Percentiles rank a stretch among this genome's conserved stretches.
Conservation (phyloP, 257 asterid species). For the Penstemon eatonii region DNA sequence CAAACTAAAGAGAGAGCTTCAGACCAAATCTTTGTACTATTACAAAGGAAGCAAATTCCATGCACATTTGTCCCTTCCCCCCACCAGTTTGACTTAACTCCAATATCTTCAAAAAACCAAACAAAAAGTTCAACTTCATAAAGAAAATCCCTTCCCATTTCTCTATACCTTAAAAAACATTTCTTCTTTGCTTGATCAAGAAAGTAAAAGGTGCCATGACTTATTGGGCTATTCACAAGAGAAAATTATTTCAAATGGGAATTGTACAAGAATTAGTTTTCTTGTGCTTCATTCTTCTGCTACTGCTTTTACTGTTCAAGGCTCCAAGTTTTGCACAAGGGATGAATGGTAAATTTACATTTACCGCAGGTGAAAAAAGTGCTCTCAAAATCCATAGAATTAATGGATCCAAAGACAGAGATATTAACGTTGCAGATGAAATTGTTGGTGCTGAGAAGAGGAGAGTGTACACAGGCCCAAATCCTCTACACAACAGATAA, state of each 20-base stretch:
- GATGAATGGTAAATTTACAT: conserved; percentile 22
- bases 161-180: conserved; percentile 10
- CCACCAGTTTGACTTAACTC: conserved; percentile 40
- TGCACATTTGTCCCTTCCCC: conserved; percentile 46
- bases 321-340: conserved; percentile 46
- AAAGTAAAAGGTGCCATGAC: conserved; percentile 39
- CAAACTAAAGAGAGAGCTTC: conserved; percentile 6
- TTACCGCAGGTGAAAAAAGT: conserved; percentile 28
- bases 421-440: conserved; percentile 28
- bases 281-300: conserved; percentile 43
- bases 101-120: conserved; percentile 21
- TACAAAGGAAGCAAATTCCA: conserved; percentile 50
- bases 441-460: conserved; percentile 70
- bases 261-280: conserved; percentile 38
- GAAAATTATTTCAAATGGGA: conserved; percentile 38
- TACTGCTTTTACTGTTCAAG: conserved; percentile 43
- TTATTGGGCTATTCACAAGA: conserved; percentile 29
- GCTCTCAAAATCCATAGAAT: conserved; percentile 31
- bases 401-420: conserved; percentile 11
- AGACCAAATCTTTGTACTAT: conserved; percentile 24
- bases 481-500: conserved; percentile 95
- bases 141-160: background rate
- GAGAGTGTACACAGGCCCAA: conserved; percentile 83
- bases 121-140: conserved; percentile 8
- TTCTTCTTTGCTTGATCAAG: conserved; percentile 1